Evolutionary conservation across 2,329 filamentous ascomycete species (phyloP).

Genomic region (Ciborinia camelliae): DNA sequence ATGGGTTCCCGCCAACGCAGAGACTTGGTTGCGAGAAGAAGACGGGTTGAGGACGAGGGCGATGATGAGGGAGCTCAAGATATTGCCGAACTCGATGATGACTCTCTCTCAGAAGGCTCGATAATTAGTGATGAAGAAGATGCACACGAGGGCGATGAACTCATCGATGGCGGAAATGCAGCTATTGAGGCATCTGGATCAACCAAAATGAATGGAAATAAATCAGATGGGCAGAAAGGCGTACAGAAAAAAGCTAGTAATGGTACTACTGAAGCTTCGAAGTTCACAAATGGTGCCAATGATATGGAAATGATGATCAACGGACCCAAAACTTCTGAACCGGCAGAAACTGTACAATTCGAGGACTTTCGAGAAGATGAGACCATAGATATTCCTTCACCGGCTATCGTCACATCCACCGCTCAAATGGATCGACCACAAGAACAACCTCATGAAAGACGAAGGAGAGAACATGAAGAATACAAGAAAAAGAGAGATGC

Average conservation of each 20-base stretch:
- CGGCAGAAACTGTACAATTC: conserved; percentile 31
- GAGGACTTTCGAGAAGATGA: conserved; percentile 37
- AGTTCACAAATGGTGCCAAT: conserved; percentile 40
- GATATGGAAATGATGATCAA: conserved; percentile 61
- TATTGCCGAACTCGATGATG: conserved; percentile 58
- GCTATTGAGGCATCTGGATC: conserved; percentile 42
- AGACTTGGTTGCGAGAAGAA: conserved; percentile 64
- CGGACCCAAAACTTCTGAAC: conserved; percentile 39
- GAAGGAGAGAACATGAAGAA: conserved; percentile 84
- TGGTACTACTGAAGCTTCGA: conserved; percentile 38
- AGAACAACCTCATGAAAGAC: conserved; percentile 63
- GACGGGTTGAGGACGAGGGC: conserved; percentile 66
- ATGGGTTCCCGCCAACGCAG: conserved; percentile 58
- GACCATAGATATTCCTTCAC: conserved; percentile 31
- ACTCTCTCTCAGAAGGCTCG: conserved; percentile 64
- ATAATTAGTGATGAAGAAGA: conserved; percentile 60
- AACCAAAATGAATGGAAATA: conserved; percentile 38
- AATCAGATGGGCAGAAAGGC: conserved; percentile 35
- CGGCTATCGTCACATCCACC: conserved; percentile 39
- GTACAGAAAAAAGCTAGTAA: conserved; percentile 31
- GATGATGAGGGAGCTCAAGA: conserved; percentile 62
- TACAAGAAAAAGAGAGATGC: conserved; percentile 84
- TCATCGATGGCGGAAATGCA: conserved; percentile 60
- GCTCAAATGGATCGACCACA: conserved; percentile 43
- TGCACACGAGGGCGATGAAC: conserved; percentile 58